phyloP scores from a whole-genome alignment of 129 eudicot species.

The Artemisia annua region DNA sequence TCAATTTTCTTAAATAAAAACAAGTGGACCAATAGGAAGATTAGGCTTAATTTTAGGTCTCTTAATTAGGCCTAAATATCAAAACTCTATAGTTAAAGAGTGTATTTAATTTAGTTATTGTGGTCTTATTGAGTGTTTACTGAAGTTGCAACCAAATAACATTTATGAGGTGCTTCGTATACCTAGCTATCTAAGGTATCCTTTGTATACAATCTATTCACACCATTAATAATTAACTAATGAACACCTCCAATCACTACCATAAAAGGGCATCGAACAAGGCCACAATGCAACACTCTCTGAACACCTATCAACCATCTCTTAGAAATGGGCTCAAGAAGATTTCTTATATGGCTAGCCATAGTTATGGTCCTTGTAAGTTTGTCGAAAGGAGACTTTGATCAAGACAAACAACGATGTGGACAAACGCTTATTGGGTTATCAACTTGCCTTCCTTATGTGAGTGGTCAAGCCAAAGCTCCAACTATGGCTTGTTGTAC shows the following conservation, averaged over 20 bases:
- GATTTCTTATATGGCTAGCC: slow-evolving; percentile 3
- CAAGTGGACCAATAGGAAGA: too few relatives aligned
- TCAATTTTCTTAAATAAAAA: too few relatives aligned
- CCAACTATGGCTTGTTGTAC: slow-evolving; percentile 68
- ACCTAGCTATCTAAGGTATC: too few relatives aligned
- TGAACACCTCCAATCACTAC: background rate
- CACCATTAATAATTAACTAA: background rate
- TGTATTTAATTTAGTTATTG: too few relatives aligned
- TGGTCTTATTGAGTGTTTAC: too few relatives aligned
- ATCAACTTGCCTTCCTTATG: slow-evolving; percentile 66
- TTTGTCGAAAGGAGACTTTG: slow-evolving; percentile 34
- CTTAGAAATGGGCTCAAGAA: slow-evolving; percentile 10
- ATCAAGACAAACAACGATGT: slow-evolving; percentile 52
- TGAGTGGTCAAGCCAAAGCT: slow-evolving; percentile 49
- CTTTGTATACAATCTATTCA: too few relatives aligned
- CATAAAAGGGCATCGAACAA: too few relatives aligned
- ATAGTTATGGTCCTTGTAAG: slow-evolving; percentile 16
- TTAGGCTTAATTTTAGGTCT: too few relatives aligned
- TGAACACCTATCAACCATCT: background rate
- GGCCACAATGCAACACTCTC: background rate
- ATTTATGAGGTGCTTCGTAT: too few relatives aligned
- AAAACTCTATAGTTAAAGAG: too few relatives aligned
- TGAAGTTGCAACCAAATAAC: too few relatives aligned
- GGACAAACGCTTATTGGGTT: slow-evolving; percentile 39
- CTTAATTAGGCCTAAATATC: too few relatives aligned